phyloP scores from a whole-genome alignment of 2,329 filamentous ascomycete genomes.

The Akanthomyces dipterigenus region DNA sequence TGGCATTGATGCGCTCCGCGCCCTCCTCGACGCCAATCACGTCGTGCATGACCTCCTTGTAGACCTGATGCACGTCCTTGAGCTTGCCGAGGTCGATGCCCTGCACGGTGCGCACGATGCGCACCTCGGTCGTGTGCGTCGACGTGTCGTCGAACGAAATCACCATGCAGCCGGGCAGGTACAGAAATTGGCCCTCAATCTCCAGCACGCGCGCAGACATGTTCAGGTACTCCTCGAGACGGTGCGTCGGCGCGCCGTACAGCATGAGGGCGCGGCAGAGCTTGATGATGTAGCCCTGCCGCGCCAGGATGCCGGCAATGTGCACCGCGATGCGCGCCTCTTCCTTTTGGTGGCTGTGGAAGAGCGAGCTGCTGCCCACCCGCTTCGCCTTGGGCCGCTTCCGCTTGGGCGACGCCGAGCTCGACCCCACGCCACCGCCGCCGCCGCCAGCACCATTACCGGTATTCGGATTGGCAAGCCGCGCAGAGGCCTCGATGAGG shows the following conservation, averaged over 20 bases:
- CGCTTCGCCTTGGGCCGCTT: conserved; percentile 25
- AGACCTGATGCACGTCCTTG: conserved; percentile 53
- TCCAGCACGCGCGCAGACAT: conserved; percentile 79
- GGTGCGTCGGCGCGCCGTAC: conserved; percentile 83
- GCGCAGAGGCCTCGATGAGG: conserved; percentile 39
- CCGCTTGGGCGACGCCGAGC: conserved; percentile 17
- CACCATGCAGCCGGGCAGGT: conserved; percentile 87
- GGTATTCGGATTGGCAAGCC: conserved; percentile 31
- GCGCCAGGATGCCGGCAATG: conserved; percentile 62
- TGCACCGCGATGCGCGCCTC: conserved; percentile 41
- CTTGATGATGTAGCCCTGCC: conserved; percentile 76
- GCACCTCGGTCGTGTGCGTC: conserved; percentile 61
- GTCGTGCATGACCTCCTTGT: conserved; percentile 60
- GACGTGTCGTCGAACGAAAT: conserved; percentile 73
- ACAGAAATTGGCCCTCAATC: conserved; percentile 82
- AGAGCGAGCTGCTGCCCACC: conserved; percentile 28
- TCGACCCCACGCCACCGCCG: conserved; percentile 12
- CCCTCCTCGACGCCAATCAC: conserved; percentile 52
- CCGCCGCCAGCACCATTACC: conserved; percentile 14
- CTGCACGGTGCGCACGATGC: conserved; percentile 52
- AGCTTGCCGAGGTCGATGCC: conserved; percentile 56
- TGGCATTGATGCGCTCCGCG: conserved; percentile 42
- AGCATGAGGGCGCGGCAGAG: conserved; percentile 80
- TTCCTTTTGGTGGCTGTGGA: conserved; percentile 36
- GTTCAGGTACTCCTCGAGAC: conserved; percentile 80